Base-by-base conservation (phyloP, 2,329 filamentous ascomycete genomes). In the Ceratocystis lukuohia region DNA sequence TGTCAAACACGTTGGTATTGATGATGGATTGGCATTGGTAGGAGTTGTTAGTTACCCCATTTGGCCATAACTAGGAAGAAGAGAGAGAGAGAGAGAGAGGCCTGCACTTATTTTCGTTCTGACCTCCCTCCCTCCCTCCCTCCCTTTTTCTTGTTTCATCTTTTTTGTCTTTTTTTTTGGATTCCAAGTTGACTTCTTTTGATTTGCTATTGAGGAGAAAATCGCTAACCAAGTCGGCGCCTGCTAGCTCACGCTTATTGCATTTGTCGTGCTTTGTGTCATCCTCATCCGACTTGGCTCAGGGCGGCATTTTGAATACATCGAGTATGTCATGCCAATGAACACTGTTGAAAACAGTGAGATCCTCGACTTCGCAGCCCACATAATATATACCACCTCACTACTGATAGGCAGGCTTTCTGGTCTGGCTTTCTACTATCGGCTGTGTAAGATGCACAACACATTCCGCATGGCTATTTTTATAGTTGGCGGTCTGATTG, bases 311-410 rank as follows among this genome's bases (percentile, higher is more conserved):
- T 77, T 76, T 65, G 75, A 72, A 12, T 80, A 77, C 64, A 77
- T 80, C 50, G 71, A 79, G 70, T 79, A 80, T 70, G 77, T 81
- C 3, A 72, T 82, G 53, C 71, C 76, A 22, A 70, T 78, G 59
- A 66, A 73, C 2, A 76, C 74, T 0, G 73, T 80, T 41, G 73
- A 77, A 45, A 17, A 72, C 8, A 80, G 78, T 0, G 77, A 82
- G 69, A 70, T 79, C 0, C 72, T 80, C 67, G 80, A 82, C 70
- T 81, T 80, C 62, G 71, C 72, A 45, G 79, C 80, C 17, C 80
- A 82, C 70, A 75, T 82, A 25, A 70, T 82, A 67, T 82, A 82
- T 70, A 80, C 79, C 1, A 77, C 77, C 0, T 75, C 80, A 1
- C 74, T 82, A 1, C 74, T 81, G 30, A 70, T 80, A 10, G 81